These are phyloP conservation scores for Fusarium stilboides DNA, from an alignment of 2,329 filamentous ascomycete genomes.

Conservation along the genomic window DNA sequence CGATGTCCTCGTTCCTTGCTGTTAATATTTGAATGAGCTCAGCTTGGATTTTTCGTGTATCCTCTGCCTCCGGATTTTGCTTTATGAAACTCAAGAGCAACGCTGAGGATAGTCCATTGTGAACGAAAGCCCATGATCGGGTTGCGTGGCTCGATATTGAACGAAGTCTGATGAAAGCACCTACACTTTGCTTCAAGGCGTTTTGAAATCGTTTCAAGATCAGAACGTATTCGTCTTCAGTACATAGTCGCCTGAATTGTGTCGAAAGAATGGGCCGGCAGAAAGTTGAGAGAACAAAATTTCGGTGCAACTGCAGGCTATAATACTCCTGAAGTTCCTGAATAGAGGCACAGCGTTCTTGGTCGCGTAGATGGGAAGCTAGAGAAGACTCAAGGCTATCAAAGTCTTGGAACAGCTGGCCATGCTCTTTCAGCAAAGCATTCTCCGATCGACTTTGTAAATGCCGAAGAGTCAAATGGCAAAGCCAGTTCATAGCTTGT, in stretches of 20 bases:
- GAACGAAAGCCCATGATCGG: constrained; percentile 42
- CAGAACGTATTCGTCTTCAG: background rate
- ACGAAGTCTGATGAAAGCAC: constrained; percentile 33
- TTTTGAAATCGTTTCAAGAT: constrained; percentile 15
- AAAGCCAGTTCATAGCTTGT: constrained; percentile 42
- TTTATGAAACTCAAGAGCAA: constrained; percentile 36
- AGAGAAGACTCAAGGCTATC: constrained; percentile 12
- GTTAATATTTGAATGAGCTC: constrained; percentile 26
- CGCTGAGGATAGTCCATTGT: constrained; percentile 39
- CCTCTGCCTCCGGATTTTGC: constrained; percentile 11
- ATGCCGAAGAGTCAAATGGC: constrained; percentile 15
- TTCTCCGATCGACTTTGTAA: background rate
- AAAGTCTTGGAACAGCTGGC: constrained; percentile 8
- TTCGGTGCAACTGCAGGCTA: constrained; percentile 24
- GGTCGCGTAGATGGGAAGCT: constrained; percentile 1
- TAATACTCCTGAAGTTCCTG: constrained; percentile 33
- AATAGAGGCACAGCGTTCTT: constrained; percentile 21
- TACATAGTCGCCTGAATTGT: background rate
- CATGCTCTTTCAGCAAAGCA: background rate
- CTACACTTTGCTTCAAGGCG: constrained; percentile 20
- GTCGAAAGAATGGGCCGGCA: constrained; percentile 31
- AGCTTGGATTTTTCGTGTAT: constrained; percentile 34
- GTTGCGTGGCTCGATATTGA: constrained; percentile 30
- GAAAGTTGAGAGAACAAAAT: constrained; percentile 32
- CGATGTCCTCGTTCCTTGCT: constrained; percentile 12